These are phyloP conservation scores for Neolentinus lepideus DNA, from an alignment of 1,284 basidiomycete genomes.

Conservation along the genomic window DNA sequence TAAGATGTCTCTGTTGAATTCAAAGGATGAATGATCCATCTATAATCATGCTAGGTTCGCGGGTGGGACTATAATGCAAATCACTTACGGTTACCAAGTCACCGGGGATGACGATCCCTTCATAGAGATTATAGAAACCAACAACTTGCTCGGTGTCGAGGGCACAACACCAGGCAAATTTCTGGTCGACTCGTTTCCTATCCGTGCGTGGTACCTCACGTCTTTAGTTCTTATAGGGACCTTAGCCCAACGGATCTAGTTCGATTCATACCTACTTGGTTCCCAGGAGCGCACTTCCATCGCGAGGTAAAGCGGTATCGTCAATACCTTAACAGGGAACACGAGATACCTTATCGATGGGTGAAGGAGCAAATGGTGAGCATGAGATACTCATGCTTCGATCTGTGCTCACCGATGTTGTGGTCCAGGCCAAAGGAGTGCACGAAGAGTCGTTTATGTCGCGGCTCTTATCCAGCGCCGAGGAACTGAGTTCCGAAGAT, in stretches of 20 bases:
- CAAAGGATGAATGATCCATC: neutral
- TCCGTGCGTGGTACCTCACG: slow-evolving; percentile 14
- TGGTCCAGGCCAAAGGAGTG: slow-evolving; percentile 10
- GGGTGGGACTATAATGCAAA: slow-evolving; percentile 21
- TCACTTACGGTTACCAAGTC: slow-evolving; percentile 28
- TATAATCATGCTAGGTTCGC: neutral
- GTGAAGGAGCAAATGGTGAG: slow-evolving; percentile 17
- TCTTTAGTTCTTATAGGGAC: neutral
- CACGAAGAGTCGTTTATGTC: slow-evolving; percentile 13
- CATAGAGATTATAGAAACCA: slow-evolving; percentile 22
- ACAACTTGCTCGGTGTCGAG: slow-evolving; percentile 8
- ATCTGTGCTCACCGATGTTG: neutral
- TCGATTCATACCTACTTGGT: slow-evolving; percentile 15
- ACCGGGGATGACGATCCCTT: slow-evolving; percentile 21
- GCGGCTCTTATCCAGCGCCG: slow-evolving; percentile 3
- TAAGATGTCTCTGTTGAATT: neutral
- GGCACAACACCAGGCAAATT: slow-evolving; percentile 17
- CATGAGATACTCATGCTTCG: neutral
- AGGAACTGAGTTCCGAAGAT: slow-evolving; percentile 6
- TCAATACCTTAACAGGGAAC: slow-evolving; percentile 11
- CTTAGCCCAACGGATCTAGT: slow-evolving; percentile 5
- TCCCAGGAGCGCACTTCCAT: slow-evolving; percentile 20
- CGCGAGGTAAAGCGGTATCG: slow-evolving; percentile 7
- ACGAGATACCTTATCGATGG: slow-evolving; percentile 14
- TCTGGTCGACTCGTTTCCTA: slow-evolving; percentile 23